Conservation (phyloP, 345 rosid species). For the Rhodomyrtus tomentosa region DNA sequence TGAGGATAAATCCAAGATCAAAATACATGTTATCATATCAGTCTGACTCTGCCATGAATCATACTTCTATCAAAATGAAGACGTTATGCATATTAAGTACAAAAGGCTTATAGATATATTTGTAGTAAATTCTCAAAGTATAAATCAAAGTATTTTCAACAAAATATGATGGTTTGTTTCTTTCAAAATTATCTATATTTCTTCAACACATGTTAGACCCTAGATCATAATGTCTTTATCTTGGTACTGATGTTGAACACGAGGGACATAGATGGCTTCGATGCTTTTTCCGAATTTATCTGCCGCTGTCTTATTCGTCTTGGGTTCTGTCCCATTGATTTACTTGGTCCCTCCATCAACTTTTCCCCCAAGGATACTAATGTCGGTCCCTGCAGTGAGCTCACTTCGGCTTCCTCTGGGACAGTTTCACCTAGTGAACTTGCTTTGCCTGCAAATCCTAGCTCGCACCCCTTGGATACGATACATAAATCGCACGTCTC, state of each 20-base stretch:
- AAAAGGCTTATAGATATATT: too few species aligned
- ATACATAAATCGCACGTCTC: neutral
- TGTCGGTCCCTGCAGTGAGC: neutral
- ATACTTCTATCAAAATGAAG: too few species aligned
- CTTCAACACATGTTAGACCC: neutral
- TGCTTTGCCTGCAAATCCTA: neutral
- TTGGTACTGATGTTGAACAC: neutral
- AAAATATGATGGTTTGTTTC: too few species aligned
- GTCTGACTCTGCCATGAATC: too few species aligned
- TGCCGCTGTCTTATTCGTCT: neutral
- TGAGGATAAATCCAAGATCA: too few species aligned
- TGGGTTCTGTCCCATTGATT: neutral
- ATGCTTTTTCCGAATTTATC: neutral
- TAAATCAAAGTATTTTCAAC: too few species aligned
- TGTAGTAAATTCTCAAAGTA: too few species aligned
- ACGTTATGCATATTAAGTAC: too few species aligned
- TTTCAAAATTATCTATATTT: too few species aligned
- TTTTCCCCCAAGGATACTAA: neutral
- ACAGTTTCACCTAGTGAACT: neutral
- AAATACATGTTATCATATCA: too few species aligned
- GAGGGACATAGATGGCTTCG: neutral
- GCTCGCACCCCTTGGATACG: neutral
- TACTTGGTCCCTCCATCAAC: neutral
- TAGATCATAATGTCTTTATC: neutral
- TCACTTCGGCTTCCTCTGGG: neutral